Evolutionary conservation across 1,284 basidiomycete genomes (phyloP).

Genomic region (Ustilago trichophora): DNA sequence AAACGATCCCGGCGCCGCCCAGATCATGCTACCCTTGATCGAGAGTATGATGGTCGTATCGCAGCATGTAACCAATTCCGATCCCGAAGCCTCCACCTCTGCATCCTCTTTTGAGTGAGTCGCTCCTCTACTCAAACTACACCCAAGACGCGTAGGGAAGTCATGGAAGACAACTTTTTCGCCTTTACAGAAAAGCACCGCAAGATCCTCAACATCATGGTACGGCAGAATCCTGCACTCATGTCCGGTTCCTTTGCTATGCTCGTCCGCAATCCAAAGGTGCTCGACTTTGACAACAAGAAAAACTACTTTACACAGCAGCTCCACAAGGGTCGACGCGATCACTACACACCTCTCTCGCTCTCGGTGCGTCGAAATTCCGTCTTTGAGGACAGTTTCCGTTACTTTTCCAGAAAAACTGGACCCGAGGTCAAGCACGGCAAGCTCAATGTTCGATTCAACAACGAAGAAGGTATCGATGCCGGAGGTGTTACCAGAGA

Average conservation of each 20-base stretch:
- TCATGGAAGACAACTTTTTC: conserved; percentile 83
- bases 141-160: conserved; percentile 47
- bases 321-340: conserved; percentile 81
- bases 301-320: conserved; percentile 98
- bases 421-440: conserved; percentile 98
- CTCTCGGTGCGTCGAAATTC: conserved; percentile 90
- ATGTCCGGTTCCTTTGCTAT: conserved; percentile 99
- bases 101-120: neutral
- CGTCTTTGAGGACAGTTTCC: conserved; percentile 97
- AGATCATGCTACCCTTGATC: conserved; percentile 62
- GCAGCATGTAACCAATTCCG: conserved; percentile 75
- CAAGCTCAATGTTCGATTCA: conserved; percentile 95
- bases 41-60: conserved; percentile 89
- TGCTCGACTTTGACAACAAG: conserved; percentile 99
- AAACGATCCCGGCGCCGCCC: conserved; percentile 60
- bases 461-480: conserved; percentile 97
- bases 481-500: conserved; percentile 97
- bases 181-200: conserved; percentile 93
- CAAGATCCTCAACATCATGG: conserved; percentile 95
- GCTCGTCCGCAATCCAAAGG: conserved; percentile 91
- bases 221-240: conserved; percentile 94
- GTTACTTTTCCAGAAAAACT: conserved; percentile 84
- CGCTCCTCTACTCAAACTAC: neutral
- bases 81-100: conserved; percentile 23
- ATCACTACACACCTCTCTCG: conserved; percentile 84